Evolutionary conservation across 345 rosid species (phyloP).

Genomic region (Sapria himalayana): DNA sequence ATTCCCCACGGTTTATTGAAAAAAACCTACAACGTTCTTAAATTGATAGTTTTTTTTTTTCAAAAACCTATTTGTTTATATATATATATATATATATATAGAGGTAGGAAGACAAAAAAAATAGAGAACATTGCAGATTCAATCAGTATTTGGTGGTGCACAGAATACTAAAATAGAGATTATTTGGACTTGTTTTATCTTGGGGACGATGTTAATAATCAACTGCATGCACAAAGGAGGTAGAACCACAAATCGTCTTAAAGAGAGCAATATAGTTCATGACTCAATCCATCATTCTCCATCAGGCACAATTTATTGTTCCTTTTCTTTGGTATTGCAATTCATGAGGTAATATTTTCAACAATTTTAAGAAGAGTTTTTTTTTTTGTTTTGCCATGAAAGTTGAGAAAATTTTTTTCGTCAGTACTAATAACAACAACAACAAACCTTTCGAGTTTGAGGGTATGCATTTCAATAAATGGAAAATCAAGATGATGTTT

Average conservation of each 20-base stretch:
- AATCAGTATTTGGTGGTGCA: too few species aligned
- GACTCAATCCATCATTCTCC: background rate
- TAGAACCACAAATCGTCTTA: background rate
- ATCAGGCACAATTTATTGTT: background rate
- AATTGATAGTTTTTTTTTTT: background rate
- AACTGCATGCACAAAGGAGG: background rate
- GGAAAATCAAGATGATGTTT: background rate
- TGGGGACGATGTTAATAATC: background rate
- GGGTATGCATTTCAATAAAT: background rate
- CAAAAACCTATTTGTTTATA: too few species aligned
- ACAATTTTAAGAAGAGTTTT: background rate
- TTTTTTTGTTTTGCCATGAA: background rate
- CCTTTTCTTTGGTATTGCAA: background rate
- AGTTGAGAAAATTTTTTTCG: background rate
- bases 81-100: too few species aligned
- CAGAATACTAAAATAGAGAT: background rate
- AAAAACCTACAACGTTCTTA: background rate
- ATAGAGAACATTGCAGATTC: background rate
- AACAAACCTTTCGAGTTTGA: background rate
- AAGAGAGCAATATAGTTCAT: background rate
- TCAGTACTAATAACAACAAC: background rate
- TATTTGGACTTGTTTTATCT: background rate
- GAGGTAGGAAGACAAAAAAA: too few species aligned
- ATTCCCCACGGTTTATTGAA: background rate
- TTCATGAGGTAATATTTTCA: background rate